Conservation (phyloP, 2,329 filamentous ascomycete species). For the Onygena corvina region DNA sequence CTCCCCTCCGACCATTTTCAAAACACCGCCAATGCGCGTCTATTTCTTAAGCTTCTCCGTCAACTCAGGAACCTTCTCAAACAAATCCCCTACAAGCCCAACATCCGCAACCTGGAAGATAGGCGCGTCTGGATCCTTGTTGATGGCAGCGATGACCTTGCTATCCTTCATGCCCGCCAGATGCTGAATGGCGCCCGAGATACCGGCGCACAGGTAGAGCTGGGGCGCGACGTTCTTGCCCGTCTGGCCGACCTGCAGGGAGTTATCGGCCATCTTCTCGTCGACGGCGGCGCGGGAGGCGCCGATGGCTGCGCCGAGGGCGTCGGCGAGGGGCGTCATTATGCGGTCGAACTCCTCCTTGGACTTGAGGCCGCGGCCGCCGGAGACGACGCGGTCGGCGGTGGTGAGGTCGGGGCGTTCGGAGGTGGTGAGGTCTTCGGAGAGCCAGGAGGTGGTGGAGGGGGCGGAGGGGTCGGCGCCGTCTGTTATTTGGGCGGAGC, state of each 20-base stretch:
- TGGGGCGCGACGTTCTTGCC: constrained; percentile 97
- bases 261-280: constrained; percentile 96
- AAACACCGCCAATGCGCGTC: not conserved
- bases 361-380: constrained; percentile 87
- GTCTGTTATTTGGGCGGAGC: constrained; percentile 64
- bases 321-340: constrained; percentile 84
- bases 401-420: constrained; percentile 88
- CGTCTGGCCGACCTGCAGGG: constrained; percentile 92
- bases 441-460: constrained; percentile 72
- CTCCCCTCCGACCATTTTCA: not conserved
- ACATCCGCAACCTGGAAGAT: constrained; percentile 98
- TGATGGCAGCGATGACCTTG: constrained; percentile 97
- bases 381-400: constrained; percentile 81
- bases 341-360: constrained; percentile 94
- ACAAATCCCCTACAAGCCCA: constrained; percentile 86
- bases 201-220: constrained; percentile 87
- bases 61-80: constrained; percentile 88
- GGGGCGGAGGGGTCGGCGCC: constrained; percentile 72
- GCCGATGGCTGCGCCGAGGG: constrained; percentile 87
- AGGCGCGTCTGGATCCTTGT: constrained; percentile 92
- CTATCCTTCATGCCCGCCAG: constrained; percentile 99
- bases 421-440: constrained; percentile 82
- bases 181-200: constrained; percentile 95
- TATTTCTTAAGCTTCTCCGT: constrained; percentile 76
- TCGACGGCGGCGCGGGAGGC: constrained; percentile 92